Base-by-base conservation (phyloP, 2,329 filamentous ascomycete genomes). In the Mariannaea elegans region DNA sequence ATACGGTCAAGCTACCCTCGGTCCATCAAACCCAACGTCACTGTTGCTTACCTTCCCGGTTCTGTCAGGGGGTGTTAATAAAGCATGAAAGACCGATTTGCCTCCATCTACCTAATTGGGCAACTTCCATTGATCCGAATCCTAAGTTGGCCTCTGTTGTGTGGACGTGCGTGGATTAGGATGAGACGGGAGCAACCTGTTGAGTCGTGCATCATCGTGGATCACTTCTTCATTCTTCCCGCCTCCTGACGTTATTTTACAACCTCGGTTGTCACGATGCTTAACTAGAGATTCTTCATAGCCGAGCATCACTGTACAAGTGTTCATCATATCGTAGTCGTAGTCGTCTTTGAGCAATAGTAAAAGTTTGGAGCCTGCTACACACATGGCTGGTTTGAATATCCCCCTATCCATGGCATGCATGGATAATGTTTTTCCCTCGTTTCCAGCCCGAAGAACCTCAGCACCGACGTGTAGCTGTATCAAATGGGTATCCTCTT, bases 101-200 rank as follows among this genome's bases (percentile, higher is more conserved):
- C 48, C 29, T 57, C 24, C 5, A 23, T 58, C 56, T 50, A 13
- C 41, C 54, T 12, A 24, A 66, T 63, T 52, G n/a, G 58, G 55
- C 7, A 70, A 61, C 41, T 57, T 70, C 67, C 65, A 16, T 70
- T 66, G 44, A 59, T 61, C 67, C 65, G 67, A 47, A n/a, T 45
- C 29, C 23, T 55, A 31, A 12, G 41, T 29, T 46, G 19, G 27
- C n/a, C 32, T 39, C 27, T 23, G 19, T 24, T 59, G 29, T 56
- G 46, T 60, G 50, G 48, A 54, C 50, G 16, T 29, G 18, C 18
- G 48, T 39, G 39, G 39, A 24, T 50, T 64, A 39, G 50, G 47
- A 56, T 55, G 52, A 54, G 53, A 66, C 42, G 38, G 36, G 27
- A 42, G 48, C 41, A 55, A 54, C 38, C 54, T 42, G 31, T 46